phyloP scores from a whole-genome alignment of 495 filamentous ascomycete genomes.

The Lichina pygmaea region DNA sequence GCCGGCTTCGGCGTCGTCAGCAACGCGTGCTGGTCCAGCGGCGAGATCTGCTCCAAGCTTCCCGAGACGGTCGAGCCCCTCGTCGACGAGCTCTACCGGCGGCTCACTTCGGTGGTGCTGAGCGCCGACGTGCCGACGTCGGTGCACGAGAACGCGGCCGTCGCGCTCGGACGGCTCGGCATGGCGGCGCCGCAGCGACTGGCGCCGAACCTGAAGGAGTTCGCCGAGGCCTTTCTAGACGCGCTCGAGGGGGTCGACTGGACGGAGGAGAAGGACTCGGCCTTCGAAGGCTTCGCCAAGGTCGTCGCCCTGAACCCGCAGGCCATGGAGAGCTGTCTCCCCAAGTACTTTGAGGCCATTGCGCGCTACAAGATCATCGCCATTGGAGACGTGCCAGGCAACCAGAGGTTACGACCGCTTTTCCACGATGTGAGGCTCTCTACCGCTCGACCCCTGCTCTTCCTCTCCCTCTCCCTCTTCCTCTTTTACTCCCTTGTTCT shows the following conservation, averaged over 20 bases:
- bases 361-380: conserved; percentile 41
- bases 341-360: conserved; percentile 64
- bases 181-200: conserved; percentile 52
- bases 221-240: conserved; percentile 54
- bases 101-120: conserved; percentile 49
- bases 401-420: conserved; percentile 21
- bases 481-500: not conserved
- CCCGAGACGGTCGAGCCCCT: conserved; percentile 46
- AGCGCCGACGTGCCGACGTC: conserved; percentile 70
- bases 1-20: conserved; percentile 78
- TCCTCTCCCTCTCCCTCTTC: not conserved
- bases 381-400: conserved; percentile 16
- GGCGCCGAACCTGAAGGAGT: conserved; percentile 55
- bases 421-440: conserved; percentile 24
- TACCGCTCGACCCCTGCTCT: too few relatives aligned
- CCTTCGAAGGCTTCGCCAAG: conserved; percentile 68
- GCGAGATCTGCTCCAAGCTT: conserved; percentile 74
- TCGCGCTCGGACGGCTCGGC: conserved; percentile 73
- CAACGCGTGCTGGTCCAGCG: conserved; percentile 94
- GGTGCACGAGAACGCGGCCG: conserved; percentile 82
- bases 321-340: conserved; percentile 66
- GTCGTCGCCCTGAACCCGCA: conserved; percentile 69
- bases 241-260: conserved; percentile 64
- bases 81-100: conserved; percentile 45
- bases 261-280: conserved; percentile 84